Conservation (phyloP, 257 asterid genomes). For the Verbena officinalis region DNA sequence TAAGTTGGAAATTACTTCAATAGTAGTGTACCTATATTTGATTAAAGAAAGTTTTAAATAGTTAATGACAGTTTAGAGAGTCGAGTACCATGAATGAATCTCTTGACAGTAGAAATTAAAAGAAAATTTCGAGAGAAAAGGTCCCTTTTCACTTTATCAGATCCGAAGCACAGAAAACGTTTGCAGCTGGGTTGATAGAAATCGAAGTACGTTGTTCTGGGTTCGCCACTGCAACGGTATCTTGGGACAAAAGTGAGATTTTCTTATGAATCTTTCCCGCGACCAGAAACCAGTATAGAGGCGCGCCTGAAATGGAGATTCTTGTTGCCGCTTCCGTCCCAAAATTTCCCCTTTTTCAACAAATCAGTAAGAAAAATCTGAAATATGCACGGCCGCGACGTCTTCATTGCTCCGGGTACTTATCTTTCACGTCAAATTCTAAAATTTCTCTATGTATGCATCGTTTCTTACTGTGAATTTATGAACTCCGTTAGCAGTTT, state of each 20-base stretch:
- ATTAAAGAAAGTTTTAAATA: too few relatives aligned
- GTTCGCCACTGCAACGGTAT: background rate
- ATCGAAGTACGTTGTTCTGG: too few relatives aligned
- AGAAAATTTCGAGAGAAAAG: too few relatives aligned
- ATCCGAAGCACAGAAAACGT: background rate
- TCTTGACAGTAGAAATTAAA: too few relatives aligned
- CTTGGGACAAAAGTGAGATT: background rate
- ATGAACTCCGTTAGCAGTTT: background rate
- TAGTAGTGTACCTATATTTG: too few relatives aligned
- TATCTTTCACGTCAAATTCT: slow-evolving; percentile 6
- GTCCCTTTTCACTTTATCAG: too few relatives aligned
- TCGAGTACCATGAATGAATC: too few relatives aligned
- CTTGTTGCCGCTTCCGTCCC: slow-evolving; percentile 33
- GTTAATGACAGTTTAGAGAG: too few relatives aligned
- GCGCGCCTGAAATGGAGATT: slow-evolving; percentile 31
- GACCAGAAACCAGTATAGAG: background rate
- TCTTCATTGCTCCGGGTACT: slow-evolving; percentile 40
- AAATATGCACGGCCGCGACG: slow-evolving; percentile 22
- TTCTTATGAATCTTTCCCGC: background rate
- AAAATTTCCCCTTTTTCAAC: slow-evolving; percentile 18
- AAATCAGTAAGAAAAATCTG: background rate
- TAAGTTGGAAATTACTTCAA: too few relatives aligned
- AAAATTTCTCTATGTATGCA: background rate
- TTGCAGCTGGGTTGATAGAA: background rate
- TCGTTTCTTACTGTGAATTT: background rate